Base-by-base conservation (phyloP, 192 early-diverging fungal species). In the Mortierella claussenii region DNA sequence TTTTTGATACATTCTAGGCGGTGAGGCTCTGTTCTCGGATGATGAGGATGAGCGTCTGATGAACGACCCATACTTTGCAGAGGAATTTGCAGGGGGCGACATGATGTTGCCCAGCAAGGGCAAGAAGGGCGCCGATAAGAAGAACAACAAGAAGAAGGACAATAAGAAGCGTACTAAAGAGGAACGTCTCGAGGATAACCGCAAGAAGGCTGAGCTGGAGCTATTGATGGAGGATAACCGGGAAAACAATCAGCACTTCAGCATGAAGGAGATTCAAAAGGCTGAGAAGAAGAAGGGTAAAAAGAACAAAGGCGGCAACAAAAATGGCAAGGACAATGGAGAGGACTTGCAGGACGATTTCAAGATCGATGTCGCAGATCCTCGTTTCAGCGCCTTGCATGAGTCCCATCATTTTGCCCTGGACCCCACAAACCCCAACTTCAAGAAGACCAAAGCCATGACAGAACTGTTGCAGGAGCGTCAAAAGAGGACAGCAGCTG, bases 391-490 rank as follows among this genome's bases (percentile, higher is more conserved):
- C 20, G 89, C 91, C 0, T 36, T 96, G 71, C 84, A 89, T 33
- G 90, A 94, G 4, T 90, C 88, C 11, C 90, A 95, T 78, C 89
- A 93, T 55, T 97, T 97, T 80, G 95, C 95, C 27, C 93, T 98
- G 47, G 97, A 98, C 71, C 95, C 96, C 18, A 96, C 94, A 37
- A 97, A 95, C 81, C 93, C 97, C 55, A 90, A 86, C 45, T 95
- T 89, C 82, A 95, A 94, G 81, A 94, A 94, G 82, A 94, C 93
- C 15, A 90, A 89, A 54, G 88, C 82, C 26, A 94, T 94, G 93
- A 66, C 63, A 11, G 90, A 89, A 65, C 61, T 94, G n/a, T 73
- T 94, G 68, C 75, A 89, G 33, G 87, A 82, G 37, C 58, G 84
- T 49, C 81, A 83, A 42, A 79, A 68, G 58, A 49, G 81, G 24